These are phyloP conservation scores for Nemania sp. DNA, from an alignment of 2,329 filamentous ascomycete genomes.

Conservation along the genomic window DNA sequence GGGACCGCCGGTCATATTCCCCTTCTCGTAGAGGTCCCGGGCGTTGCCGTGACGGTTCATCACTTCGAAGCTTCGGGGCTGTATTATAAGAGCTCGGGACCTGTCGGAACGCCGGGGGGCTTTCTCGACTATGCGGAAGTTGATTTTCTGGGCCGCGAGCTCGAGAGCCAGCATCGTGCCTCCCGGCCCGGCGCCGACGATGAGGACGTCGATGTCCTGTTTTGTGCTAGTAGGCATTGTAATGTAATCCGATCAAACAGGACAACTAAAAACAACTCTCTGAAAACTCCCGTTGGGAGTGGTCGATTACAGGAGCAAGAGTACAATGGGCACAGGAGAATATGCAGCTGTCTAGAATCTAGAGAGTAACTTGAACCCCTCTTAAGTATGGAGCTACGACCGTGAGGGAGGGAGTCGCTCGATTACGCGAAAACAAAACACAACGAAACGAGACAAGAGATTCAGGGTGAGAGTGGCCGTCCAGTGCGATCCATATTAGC, in stretches of 20 bases:
- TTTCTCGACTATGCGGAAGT: conserved; percentile 32
- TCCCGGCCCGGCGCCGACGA: conserved; percentile 31
- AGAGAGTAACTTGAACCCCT: neutral
- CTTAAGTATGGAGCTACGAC: too few species aligned
- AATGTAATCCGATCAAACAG: neutral
- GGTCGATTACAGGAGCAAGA: too few species aligned
- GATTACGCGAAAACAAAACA: neutral
- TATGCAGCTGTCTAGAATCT: too few species aligned
- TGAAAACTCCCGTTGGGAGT: too few species aligned
- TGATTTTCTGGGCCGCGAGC: conserved; percentile 27
- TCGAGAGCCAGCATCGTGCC: conserved; percentile 31
- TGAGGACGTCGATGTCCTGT: conserved; percentile 24
- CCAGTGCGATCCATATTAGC: neutral
- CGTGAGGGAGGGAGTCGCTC: neutral
- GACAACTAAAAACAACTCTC: too few species aligned
- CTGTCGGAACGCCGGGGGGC: conserved; percentile 40
- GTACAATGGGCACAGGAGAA: neutral
- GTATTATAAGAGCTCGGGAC: conserved; percentile 50
- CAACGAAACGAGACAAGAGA: neutral
- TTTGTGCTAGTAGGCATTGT: neutral
- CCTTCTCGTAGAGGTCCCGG: conserved; percentile 45
- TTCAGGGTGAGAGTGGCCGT: neutral
- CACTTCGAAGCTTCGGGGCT: conserved; percentile 55
- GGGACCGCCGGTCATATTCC: conserved; percentile 32
- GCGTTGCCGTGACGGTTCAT: conserved; percentile 51